Evolutionary conservation across 139 green algal genomes (phyloP).

Genomic region (Diplosphaera chodatii): DNA sequence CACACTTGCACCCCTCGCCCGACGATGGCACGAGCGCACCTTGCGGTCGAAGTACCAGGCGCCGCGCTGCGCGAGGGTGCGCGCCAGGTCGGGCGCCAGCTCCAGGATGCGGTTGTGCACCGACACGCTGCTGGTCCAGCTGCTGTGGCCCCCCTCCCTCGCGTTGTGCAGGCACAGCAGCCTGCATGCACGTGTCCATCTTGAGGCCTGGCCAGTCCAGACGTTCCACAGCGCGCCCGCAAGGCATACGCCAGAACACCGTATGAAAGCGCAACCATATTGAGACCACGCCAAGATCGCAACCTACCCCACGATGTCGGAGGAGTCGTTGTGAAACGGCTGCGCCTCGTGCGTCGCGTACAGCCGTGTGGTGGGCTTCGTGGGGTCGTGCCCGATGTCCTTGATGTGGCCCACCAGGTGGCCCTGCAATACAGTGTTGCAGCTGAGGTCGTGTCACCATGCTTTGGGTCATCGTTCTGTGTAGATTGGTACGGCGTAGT

Average conservation of each 20-base stretch:
- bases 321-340: conserved; percentile 49
- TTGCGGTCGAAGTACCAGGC: conserved; percentile 49
- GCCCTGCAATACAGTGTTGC: conserved; percentile 12
- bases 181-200: conserved; percentile 6
- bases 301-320: conserved; percentile 39
- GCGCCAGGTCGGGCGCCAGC: conserved; percentile 31
- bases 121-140: conserved; percentile 10
- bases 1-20: no score
- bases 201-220: no score
- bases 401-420: conserved; percentile 35
- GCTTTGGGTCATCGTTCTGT: no score
- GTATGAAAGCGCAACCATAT: no score
- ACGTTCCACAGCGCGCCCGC: no score
- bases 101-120: conserved; percentile 2
- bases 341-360: conserved; percentile 53
- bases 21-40: not conserved
- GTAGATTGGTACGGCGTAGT: no score
- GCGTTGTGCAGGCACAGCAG: conserved; percentile 12
- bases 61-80: conserved; percentile 18
- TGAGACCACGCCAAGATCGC: no score
- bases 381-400: conserved; percentile 56
- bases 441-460: no score
- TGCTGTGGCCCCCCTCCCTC: conserved; percentile 6
- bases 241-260: no score
- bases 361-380: conserved; percentile 47